A percentile compares a stretch with the other conserved stretches of the same genome.
These are phyloP conservation scores for Rhododendron molle DNA, from an alignment of 148 eudicot species.

Conservation along the genomic window DNA sequence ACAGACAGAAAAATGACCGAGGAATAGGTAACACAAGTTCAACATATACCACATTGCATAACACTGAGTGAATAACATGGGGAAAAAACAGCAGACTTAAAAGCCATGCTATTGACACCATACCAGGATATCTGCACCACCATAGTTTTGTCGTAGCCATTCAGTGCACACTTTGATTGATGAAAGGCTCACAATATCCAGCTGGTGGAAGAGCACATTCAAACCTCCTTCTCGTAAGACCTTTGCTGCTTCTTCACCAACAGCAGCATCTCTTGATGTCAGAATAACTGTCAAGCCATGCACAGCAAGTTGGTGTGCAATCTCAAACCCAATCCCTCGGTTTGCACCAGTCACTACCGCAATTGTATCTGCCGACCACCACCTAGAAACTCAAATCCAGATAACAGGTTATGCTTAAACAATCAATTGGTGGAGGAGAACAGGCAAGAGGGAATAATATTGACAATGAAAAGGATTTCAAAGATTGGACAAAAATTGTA, in stretches of 20 bases:
- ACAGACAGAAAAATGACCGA: background rate
- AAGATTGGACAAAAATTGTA: background rate
- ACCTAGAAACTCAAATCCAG: constrained; percentile 37
- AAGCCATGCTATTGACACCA: background rate
- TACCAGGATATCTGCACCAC: constrained; percentile 89
- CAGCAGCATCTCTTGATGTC: constrained; percentile 65
- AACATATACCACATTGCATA: background rate
- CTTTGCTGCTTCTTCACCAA: constrained; percentile 82
- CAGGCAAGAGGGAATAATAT: background rate
- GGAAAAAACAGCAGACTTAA: background rate
- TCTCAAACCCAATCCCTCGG: constrained; percentile 97
- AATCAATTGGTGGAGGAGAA: background rate
- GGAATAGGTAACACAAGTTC: background rate
- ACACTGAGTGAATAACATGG: no score
- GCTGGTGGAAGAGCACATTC: constrained; percentile 71
- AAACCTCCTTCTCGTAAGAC: constrained; percentile 76
- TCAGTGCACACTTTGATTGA: constrained; percentile 54
- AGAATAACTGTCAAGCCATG: constrained; percentile 79
- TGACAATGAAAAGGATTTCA: background rate
- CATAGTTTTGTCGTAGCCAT: constrained; percentile 56
- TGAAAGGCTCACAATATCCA: constrained; percentile 64
- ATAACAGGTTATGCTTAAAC: background rate
- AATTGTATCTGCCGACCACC: constrained; percentile 81
- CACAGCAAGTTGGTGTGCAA: constrained; percentile 65
- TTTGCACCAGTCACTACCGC: constrained; percentile 94